phyloP scores from a whole-genome alignment of 192 early-diverging fungal species.

The Coemansia guatemalensis region DNA sequence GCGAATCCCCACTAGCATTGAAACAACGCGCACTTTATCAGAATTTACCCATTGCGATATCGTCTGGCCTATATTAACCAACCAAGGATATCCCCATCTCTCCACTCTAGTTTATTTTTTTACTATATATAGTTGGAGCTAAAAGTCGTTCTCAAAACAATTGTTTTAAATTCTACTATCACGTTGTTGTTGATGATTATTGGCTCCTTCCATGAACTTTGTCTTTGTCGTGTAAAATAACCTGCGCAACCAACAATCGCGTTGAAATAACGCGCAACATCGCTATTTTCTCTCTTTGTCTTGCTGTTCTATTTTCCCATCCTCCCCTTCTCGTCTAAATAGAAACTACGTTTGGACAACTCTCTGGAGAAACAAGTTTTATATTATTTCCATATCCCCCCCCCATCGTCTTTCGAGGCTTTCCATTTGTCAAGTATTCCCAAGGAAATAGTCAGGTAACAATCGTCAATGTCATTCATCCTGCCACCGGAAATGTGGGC shows the following conservation, averaged over 20 bases:
- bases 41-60: background rate
- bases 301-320: slow-evolving; percentile 2
- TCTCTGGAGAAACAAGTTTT: background rate
- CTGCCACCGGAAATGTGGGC: background rate
- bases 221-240: background rate
- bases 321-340: background rate
- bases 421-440: background rate
- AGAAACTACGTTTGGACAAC: background rate
- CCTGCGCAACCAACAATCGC: background rate
- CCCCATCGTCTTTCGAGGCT: background rate
- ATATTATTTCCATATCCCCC: background rate
- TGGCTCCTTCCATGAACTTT: background rate
- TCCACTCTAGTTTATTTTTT: background rate
- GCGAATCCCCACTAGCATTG: background rate
- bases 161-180: background rate
- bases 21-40: background rate
- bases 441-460: background rate
- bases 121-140: background rate
- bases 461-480: background rate
- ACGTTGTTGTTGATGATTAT: background rate
- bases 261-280: background rate
- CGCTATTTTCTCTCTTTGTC: slow-evolving; percentile 4
- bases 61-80: background rate
- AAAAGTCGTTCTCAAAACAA: no score
- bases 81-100: background rate